Conservation (phyloP, 1,284 basidiomycete genomes). For the Blastosporella zonata region DNA sequence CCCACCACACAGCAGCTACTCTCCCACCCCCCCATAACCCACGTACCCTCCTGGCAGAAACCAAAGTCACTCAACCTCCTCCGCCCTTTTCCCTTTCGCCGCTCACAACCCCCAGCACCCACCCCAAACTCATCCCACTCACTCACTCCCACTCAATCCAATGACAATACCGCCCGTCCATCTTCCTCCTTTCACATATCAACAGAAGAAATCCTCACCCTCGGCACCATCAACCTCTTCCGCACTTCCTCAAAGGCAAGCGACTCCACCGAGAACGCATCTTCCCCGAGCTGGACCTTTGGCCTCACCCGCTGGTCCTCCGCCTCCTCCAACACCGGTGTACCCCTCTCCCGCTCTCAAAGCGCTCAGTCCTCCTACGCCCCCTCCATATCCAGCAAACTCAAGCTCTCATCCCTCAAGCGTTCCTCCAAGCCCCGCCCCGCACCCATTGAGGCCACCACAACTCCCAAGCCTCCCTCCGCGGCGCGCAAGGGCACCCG, state of each 20-base stretch:
- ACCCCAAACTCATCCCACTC: conserved; percentile 23
- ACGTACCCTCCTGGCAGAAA: conserved; percentile 32
- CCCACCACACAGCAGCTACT: conserved; percentile 20
- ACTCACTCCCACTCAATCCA: conserved; percentile 34
- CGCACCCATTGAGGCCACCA: conserved; percentile 4
- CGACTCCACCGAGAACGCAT: too few relatives aligned
- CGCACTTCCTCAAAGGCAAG: conserved; percentile 39
- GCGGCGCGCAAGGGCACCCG: conserved; percentile 37
- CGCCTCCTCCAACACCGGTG: conserved; percentile 21
- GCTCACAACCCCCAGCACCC: conserved; percentile 24
- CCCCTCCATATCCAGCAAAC: conserved; percentile 14
- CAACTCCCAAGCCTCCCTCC: conserved; percentile 8
- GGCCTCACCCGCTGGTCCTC: conserved; percentile 32
- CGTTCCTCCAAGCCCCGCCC: conserved; percentile 11
- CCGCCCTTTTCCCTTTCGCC: conserved; percentile 29
- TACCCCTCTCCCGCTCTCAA: conserved; percentile 31
- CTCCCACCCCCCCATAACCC: conserved; percentile 31
- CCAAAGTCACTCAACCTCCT: conserved; percentile 33
- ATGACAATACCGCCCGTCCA: conserved; percentile 23
- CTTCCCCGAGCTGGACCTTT: conserved; percentile 21
- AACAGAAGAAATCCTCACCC: conserved; percentile 40
- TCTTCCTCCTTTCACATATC: conserved; percentile 28
- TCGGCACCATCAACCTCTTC: conserved; percentile 47
- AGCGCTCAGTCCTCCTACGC: conserved; percentile 17
- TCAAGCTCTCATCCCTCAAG: conserved; percentile 9